Evolutionary conservation across 305 asterid species (phyloP).

Genomic region (Plantago lanceolata): DNA sequence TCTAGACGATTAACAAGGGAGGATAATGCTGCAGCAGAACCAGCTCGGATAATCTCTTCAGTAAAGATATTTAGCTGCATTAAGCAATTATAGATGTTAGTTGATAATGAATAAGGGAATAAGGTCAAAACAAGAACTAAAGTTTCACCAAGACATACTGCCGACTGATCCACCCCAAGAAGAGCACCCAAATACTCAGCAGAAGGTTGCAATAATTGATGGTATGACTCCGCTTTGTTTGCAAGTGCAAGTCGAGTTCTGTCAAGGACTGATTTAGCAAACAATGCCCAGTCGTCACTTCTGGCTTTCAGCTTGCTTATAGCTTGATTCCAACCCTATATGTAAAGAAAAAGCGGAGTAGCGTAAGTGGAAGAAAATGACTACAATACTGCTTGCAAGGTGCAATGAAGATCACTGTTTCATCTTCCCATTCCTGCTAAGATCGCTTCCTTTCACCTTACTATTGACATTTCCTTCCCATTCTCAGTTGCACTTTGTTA

Average conservation of each 20-base stretch:
- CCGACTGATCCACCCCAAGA: slow-evolving; percentile 88
- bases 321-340: slow-evolving; percentile 90
- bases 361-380: slow-evolving; percentile 8
- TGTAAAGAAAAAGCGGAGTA: slow-evolving; percentile 20
- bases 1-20: slow-evolving; percentile 93
- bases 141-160: slow-evolving; percentile 47
- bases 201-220: slow-evolving; percentile 87
- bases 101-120: slow-evolving; percentile 7
- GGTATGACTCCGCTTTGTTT: slow-evolving; percentile 85
- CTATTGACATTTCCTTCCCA: background rate
- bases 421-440: background rate
- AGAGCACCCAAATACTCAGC: slow-evolving; percentile 93
- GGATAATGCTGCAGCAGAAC: slow-evolving; percentile 97
- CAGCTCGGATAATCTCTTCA: slow-evolving; percentile 95
- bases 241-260: slow-evolving; percentile 89
- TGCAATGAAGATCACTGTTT: slow-evolving; percentile 1
- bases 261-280: slow-evolving; percentile 94
- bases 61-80: slow-evolving; percentile 86
- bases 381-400: slow-evolving; percentile 3
- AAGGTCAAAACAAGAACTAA: background rate
- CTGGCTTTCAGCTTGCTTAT: slow-evolving; percentile 55
- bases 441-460: background rate
- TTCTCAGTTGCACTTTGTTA: background rate
- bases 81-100: slow-evolving; percentile 23
- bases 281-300: slow-evolving; percentile 78